Base-by-base conservation (phyloP, 805 yeast species). In the Hemisphaericaspora nanyangensis region DNA sequence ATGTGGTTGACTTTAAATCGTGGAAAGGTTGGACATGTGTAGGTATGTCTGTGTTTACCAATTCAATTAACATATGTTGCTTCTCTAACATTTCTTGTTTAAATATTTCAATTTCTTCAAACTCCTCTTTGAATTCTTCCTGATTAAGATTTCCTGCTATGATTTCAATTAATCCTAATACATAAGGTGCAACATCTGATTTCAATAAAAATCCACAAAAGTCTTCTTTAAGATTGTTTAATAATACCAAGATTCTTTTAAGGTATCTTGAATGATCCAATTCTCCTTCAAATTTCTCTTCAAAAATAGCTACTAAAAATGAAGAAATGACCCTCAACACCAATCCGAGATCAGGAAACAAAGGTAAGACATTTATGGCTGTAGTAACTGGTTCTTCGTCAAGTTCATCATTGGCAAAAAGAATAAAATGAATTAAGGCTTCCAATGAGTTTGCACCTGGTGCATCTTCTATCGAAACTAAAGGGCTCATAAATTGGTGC, bases 201-300 rank as follows among this genome's bases (percentile, higher is more conserved):
- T 84, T 85, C 31, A 89, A 60, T 13, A 87, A 56, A 69, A 82
- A 79, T 3, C 95, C 91, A 10, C 79, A 72, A 47, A 82, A 83
- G 35, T 75, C 70, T 17, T 71, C 77, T 25, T 74, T 68, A 8
- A 85, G 69, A 6, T 80, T 79, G 27, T 72, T 68, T 3, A 83
- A 72, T 3, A 83, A 74, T 22, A 70, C 48, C 6, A 76, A 62
- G 11, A 82, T 54, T 42, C 93, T 67, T 34, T 68, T 70, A 1
- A 76, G 68, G 41, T 82, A 57, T 12, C 63, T 55, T 1, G 22
- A 30, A 18, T 44, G 25, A 32, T 52, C 31, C 34, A 39, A 49
- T 7, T 41, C 47, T 11, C 56, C 62, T 13, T 46, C 32, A 18
- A 48, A 45, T 35, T 45, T 48, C 10, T 30, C 13, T 1, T 17